Evolutionary conservation across 2,329 filamentous ascomycete genomes (phyloP), one percentile per base, ranked within the genome.

Genomic region (Clarireedia homoeocarpa): DNA sequence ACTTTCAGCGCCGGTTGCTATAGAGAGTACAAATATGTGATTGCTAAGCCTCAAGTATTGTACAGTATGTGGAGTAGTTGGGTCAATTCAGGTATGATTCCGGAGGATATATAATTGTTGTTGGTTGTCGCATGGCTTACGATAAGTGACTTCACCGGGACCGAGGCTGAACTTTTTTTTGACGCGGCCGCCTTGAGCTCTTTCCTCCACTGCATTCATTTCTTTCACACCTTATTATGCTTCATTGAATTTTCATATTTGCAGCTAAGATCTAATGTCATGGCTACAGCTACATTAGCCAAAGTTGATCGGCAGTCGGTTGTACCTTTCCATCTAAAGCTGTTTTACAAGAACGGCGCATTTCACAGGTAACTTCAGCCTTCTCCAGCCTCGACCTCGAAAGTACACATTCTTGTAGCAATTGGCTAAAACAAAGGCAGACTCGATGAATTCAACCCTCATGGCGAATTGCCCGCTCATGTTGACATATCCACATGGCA

Each of bases 401-500:
- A 27, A 6, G 45, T 44, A 46, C 24, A 30, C 7, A 38, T 23
- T 26, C 36, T 10, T 27, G 7, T 44, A 48, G 2, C 36, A 46
- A 30, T 27, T 23, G 38, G 48, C 48, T 55, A 48, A 53, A 9
- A 6, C 23, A 17, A 36, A 26, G 20, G n/a, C 62, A 89, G 86
- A 61, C 79, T 84, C 36, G 83, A 88, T 58, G 88, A 92, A 62
- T 90, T 94, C 69, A 71, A 55, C 17, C 81, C 63, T 20, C 64
- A 75, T 55, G 68, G 75, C 56, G 72, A 79, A 51, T 78, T 88
- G 23, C 83, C 85, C 51, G 75, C 85, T 6, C 81, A 87, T 69
- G 76, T 95, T 26, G 80, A 88, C 59, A 85, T 96, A 65, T 91
- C 96, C 76, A 91, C 91, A 56, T 95, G 90, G 88, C 80, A 83